Evolutionary conservation across 208 protist species (phyloP).

Genomic region (Hexamita inflata): DNA sequence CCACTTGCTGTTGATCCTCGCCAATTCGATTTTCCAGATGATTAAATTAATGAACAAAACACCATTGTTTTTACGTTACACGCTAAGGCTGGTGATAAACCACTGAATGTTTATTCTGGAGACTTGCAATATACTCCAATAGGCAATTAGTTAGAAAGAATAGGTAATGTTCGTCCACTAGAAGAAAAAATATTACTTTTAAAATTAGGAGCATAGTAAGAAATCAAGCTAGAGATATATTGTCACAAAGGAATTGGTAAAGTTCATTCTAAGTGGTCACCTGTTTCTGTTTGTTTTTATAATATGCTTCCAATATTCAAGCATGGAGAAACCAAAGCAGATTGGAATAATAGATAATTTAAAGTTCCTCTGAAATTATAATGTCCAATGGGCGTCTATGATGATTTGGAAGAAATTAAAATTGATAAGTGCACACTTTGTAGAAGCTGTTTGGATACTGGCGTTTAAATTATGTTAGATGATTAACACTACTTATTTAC

Average conservation of each 20-base stretch:
- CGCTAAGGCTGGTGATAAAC: not conserved
- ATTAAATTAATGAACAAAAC: not conserved
- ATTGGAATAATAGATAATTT: no score
- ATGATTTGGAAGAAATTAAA: no score
- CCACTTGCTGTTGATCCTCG: constrained; percentile 48
- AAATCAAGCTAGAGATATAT: constrained; percentile 15
- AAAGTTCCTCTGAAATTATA: no score
- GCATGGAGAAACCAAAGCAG: no score
- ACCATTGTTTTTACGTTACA: constrained; percentile 31
- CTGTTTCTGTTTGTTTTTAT: not conserved
- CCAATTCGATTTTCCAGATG: not conserved
- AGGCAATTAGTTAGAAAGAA: not conserved
- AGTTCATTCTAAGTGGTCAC: constrained; percentile 20
- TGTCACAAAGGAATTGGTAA: constrained; percentile 11
- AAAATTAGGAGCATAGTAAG: constrained; percentile 16
- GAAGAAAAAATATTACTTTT: constrained; percentile 23
- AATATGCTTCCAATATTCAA: no score
- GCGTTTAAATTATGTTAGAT: no score
- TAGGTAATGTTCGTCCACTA: not conserved
- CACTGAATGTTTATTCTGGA: not conserved
- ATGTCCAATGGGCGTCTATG: no score
- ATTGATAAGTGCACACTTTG: no score
- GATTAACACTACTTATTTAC: no score
- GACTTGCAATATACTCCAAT: constrained; percentile 22
- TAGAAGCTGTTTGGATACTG: no score